A percentile compares a stretch with the other conserved stretches of the same genome.
Conservation (phyloP, 106 monocot species). For the Apostasia shenzhenica region DNA sequence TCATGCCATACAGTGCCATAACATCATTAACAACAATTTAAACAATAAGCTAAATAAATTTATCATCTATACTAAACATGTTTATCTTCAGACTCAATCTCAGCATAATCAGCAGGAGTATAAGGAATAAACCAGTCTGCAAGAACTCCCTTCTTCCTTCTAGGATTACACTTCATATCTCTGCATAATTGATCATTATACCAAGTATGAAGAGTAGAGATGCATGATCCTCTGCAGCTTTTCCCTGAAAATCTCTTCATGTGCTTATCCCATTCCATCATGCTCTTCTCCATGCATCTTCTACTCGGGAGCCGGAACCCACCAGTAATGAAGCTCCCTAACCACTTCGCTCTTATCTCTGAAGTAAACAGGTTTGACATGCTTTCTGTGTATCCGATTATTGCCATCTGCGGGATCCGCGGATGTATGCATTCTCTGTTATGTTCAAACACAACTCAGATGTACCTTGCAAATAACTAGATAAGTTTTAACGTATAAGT, state of each 20-base stretch:
- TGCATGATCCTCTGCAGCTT: slow-evolving; percentile 19
- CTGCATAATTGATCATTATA: slow-evolving; percentile 57
- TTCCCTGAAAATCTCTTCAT: slow-evolving; percentile 25
- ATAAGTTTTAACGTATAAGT: no score
- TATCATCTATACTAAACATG: no score
- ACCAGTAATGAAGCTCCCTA: slow-evolving; percentile 44
- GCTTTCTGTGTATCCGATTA: slow-evolving; percentile 59
- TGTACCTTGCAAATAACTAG: no score
- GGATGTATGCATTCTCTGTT: slow-evolving; percentile 59
- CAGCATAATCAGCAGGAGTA: slow-evolving; percentile 47
- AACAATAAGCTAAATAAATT: no score
- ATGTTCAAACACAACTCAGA: not conserved
- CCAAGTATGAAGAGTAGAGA: slow-evolving; percentile 37
- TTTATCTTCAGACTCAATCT: not conserved
- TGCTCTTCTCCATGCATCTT: slow-evolving; percentile 37
- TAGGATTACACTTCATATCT: slow-evolving; percentile 46
- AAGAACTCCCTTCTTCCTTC: slow-evolving; percentile 46
- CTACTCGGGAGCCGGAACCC: slow-evolving; percentile 42
- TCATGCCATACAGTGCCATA: no score
- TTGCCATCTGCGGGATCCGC: slow-evolving; percentile 18
- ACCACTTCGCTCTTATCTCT: slow-evolving; percentile 52
- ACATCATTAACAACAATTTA: no score
- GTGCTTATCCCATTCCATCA: slow-evolving; percentile 38
- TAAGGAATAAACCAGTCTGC: slow-evolving; percentile 59
- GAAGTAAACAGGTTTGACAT: slow-evolving; percentile 39